These are phyloP conservation scores for Trichoderma citrinoviride DNA, from an alignment of 2,329 filamentous ascomycete genomes.

Conservation along the genomic window DNA sequence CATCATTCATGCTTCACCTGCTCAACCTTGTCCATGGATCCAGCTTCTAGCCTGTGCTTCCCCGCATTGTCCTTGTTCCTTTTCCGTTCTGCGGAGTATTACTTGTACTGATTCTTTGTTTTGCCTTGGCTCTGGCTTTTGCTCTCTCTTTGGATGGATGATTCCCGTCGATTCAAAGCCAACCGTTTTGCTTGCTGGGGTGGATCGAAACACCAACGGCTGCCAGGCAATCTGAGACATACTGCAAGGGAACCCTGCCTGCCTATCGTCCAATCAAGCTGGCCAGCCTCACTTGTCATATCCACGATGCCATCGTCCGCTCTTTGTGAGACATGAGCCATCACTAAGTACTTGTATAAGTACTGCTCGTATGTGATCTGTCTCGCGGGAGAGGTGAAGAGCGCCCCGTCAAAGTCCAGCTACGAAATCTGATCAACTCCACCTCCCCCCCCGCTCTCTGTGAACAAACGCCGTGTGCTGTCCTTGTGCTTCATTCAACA, in stretches of 20 bases:
- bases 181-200: not conserved
- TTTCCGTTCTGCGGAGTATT: not conserved
- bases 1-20: not conserved
- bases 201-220: not conserved
- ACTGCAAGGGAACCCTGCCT: not conserved
- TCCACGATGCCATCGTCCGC: slow-evolving; percentile 6
- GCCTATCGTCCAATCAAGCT: not conserved
- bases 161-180: no score
- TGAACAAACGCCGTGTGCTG: not conserved
- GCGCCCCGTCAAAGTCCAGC: not conserved
- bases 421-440: not conserved
- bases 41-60: not conserved
- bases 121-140: no score
- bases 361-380: not conserved
- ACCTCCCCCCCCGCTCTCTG: not conserved
- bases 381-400: not conserved
- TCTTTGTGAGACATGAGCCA: slow-evolving; percentile 1
- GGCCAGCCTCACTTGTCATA: not conserved
- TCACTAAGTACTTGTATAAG: not conserved
- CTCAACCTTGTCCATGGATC: not conserved
- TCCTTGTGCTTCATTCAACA: not conserved
- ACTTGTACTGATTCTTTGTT: not conserved
- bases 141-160: no score
- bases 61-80: not conserved
- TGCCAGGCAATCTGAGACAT: not conserved